Evolutionary conservation across 169 alveolate species (phyloP).

Genomic region (Eimeria maxima): DNA sequence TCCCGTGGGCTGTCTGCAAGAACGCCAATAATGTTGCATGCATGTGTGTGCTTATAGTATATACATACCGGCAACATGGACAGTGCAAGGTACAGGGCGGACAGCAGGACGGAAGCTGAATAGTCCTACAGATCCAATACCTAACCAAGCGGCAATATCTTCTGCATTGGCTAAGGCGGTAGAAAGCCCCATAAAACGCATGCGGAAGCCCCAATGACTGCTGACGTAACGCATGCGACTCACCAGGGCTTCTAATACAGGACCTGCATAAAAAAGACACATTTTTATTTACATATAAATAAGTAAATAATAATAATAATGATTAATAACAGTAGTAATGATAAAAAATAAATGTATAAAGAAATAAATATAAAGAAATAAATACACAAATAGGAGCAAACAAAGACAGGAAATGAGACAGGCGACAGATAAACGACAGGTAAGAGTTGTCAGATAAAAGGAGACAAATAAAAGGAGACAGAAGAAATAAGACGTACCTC

Average conservation of each 20-base stretch:
- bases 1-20: no score
- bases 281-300: no score
- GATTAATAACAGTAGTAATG: no score
- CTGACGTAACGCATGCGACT: conserved; percentile 97
- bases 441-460: neutral
- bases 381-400: neutral
- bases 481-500: conserved; percentile 43
- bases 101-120: conserved; percentile 99
- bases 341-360: no score
- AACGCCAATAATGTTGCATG: no score
- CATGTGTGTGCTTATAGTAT: no score
- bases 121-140: conserved; percentile 96
- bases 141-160: conserved; percentile 99
- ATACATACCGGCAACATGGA: conserved; percentile 96
- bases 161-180: conserved; percentile 99
- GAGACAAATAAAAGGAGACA: neutral
- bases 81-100: conserved; percentile 99
- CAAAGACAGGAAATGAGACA: neutral
- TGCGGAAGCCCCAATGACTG: conserved; percentile 91
- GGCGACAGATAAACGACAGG: neutral
- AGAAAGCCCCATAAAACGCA: conserved; percentile 97
- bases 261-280: conserved; percentile 91
- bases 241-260: conserved; percentile 98
- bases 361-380: no score
- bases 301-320: no score